phyloP scores from a whole-genome alignment of 192 early-diverging fungal species.

The Funneliformis geosporum region DNA sequence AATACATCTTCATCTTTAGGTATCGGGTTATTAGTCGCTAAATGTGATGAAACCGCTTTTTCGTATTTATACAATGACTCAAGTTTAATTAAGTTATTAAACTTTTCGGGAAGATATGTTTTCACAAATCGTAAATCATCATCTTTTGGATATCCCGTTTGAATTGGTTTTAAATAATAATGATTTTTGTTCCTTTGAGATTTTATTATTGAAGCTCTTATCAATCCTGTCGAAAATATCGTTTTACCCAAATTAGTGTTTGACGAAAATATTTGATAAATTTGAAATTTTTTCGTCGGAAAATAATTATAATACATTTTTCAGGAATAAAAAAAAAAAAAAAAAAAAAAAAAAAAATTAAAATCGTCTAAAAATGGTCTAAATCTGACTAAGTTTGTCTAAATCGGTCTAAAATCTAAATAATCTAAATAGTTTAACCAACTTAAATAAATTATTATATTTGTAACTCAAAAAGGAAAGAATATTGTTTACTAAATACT shows the following conservation, averaged over 20 bases:
- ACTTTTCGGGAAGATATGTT: background rate
- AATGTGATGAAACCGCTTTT: conserved; percentile 77
- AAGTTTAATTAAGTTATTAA: conserved; percentile 33
- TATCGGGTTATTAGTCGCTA: conserved; percentile 60
- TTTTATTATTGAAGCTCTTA: conserved; percentile 50
- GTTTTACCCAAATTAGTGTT: conserved; percentile 89
- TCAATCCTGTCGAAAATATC: conserved; percentile 68
- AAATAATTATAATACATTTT: conserved; percentile 29
- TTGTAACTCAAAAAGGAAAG: too few relatives aligned
- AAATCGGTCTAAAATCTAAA: too few relatives aligned
- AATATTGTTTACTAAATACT: too few relatives aligned
- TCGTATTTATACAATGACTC: conserved; percentile 63
- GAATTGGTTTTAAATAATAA: conserved; percentile 78
- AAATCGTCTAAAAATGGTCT: too few relatives aligned
- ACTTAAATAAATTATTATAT: too few relatives aligned
- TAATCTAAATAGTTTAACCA: too few relatives aligned
- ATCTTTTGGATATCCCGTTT: conserved; percentile 80
- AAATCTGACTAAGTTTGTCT: too few relatives aligned
- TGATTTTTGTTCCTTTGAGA: conserved; percentile 38
- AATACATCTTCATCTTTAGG: conserved; percentile 50
- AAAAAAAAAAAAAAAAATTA: too few relatives aligned
- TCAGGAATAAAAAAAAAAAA: background rate
- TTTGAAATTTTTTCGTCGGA: conserved; percentile 56
- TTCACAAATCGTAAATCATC: conserved; percentile 64
- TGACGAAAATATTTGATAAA: conserved; percentile 70